Evolutionary conservation across 2,329 filamentous ascomycete species (phyloP).

Genomic region (Aureobasidium sp.): DNA sequence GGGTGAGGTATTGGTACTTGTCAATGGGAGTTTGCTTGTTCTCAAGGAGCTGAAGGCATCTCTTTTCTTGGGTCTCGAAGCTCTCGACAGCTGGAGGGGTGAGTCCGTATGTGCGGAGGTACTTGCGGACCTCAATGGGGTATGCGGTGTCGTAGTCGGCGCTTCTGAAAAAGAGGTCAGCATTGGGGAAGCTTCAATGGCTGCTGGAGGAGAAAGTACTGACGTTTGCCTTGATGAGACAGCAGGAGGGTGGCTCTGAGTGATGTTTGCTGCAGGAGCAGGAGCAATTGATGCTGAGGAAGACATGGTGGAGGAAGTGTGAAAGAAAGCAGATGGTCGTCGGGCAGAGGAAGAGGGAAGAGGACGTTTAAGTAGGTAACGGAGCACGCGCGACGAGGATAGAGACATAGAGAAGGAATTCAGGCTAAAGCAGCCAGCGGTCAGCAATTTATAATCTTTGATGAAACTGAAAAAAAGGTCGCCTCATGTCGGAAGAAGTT

Average conservation of each 20-base stretch:
- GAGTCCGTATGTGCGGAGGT: constrained; percentile 44
- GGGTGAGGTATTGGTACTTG: constrained; percentile 75
- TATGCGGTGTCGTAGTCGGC: constrained; percentile 44
- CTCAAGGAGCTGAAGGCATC: constrained; percentile 63
- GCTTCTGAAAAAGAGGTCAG: constrained; percentile 21
- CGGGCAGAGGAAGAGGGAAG: not conserved
- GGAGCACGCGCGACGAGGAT: not conserved
- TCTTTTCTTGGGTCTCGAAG: constrained; percentile 40
- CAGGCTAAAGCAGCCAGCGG: constrained; percentile 10
- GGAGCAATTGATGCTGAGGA: constrained; percentile 26
- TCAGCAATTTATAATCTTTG: constrained; percentile 5
- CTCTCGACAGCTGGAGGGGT: constrained; percentile 42
- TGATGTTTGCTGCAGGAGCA: constrained; percentile 11
- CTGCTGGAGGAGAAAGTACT: constrained; percentile 14
- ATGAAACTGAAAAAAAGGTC: not conserved
- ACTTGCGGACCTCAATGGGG: constrained; percentile 39
- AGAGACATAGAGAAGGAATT: constrained; percentile 8
- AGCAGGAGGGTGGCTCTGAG: constrained; percentile 28
- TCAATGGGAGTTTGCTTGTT: constrained; percentile 62
- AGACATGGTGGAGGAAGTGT: constrained; percentile 19
- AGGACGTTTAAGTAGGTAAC: constrained; percentile 1
- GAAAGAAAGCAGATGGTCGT: not conserved
- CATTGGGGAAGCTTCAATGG: constrained; percentile 11
- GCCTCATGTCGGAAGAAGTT: constrained; percentile 4
- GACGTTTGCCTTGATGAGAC: constrained; percentile 19